Evolutionary conservation across 2,329 filamentous ascomycete species (phyloP).

Genomic region (Blastomyces gilchristii): DNA sequence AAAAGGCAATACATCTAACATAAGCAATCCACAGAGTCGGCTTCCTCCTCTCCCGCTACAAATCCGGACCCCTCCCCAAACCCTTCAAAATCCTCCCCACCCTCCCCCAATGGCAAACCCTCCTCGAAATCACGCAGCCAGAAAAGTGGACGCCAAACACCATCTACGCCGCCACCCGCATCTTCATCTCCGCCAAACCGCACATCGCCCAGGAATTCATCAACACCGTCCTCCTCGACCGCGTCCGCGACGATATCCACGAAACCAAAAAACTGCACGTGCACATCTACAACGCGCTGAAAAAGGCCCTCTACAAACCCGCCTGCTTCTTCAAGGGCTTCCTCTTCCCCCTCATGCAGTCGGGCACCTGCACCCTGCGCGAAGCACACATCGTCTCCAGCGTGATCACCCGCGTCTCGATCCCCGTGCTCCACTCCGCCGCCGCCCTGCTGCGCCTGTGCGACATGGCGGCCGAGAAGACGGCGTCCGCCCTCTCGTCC

Average conservation of each 20-base stretch:
- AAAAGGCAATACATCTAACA: constrained; percentile 8
- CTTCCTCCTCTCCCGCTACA: constrained; percentile 80
- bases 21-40: constrained; percentile 52
- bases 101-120: constrained; percentile 82
- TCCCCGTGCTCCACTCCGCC: constrained; percentile 85
- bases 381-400: constrained; percentile 88
- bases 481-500: constrained; percentile 55
- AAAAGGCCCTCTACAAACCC: constrained; percentile 88
- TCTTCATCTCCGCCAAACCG: constrained; percentile 81
- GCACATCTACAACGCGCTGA: constrained; percentile 86
- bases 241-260: constrained; percentile 85
- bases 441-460: constrained; percentile 85
- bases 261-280: constrained; percentile 93
- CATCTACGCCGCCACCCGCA: constrained; percentile 77
- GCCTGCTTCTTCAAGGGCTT: constrained; percentile 95
- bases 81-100: constrained; percentile 91
- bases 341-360: constrained; percentile 76
- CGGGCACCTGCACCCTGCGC: constrained; percentile 78
- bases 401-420: constrained; percentile 71
- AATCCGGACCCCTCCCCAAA: constrained; percentile 92
- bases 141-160: constrained; percentile 70
- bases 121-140: constrained; percentile 73
- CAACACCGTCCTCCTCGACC: constrained; percentile 74
- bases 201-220: constrained; percentile 73
- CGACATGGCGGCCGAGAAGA: constrained; percentile 87